phyloP scores from a whole-genome alignment of 2,329 filamentous ascomycete species.

The Colletotrichum simmondsii region DNA sequence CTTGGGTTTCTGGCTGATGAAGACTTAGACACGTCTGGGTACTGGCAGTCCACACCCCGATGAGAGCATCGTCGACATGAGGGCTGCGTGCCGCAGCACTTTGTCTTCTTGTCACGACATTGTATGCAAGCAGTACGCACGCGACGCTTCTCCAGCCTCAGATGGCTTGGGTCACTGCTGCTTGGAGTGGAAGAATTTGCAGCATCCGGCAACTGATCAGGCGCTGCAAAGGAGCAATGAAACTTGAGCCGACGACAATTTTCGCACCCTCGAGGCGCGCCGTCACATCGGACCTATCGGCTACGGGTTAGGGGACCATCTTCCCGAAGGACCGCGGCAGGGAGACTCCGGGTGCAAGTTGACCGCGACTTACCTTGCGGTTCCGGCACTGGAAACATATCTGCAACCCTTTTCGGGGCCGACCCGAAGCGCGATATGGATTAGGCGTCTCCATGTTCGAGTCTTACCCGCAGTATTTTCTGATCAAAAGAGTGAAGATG shows the following conservation, averaged over 20 bases:
- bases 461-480: slow-evolving; percentile 2
- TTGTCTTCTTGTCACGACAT: slow-evolving; percentile 29
- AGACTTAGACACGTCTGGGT: slow-evolving; percentile 2
- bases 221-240: slow-evolving; percentile 24
- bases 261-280: slow-evolving; percentile 20
- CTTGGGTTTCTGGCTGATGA: not conserved
- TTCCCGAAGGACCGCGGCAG: not conserved
- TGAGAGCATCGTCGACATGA: slow-evolving; percentile 15
- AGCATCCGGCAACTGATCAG: not conserved
- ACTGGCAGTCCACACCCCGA: slow-evolving; percentile 19
- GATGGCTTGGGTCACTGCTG: slow-evolving; percentile 1
- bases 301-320: slow-evolving; percentile 4
- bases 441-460: slow-evolving; percentile 14
- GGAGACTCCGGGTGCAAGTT: not conserved
- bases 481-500: not conserved
- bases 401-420: slow-evolving; percentile 28
- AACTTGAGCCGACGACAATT: slow-evolving; percentile 30
- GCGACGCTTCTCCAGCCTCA: slow-evolving; percentile 24
- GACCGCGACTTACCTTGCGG: slow-evolving; percentile 23
- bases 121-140: slow-evolving; percentile 27
- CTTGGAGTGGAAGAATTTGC: not conserved
- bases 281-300: slow-evolving; percentile 29
- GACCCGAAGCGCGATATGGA: slow-evolving; percentile 18
- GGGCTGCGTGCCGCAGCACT: slow-evolving; percentile 26
- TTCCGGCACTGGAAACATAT: slow-evolving; percentile 33